Base-by-base conservation (phyloP, 441 rosid species). In the Arabidopsis lyrata region DNA sequence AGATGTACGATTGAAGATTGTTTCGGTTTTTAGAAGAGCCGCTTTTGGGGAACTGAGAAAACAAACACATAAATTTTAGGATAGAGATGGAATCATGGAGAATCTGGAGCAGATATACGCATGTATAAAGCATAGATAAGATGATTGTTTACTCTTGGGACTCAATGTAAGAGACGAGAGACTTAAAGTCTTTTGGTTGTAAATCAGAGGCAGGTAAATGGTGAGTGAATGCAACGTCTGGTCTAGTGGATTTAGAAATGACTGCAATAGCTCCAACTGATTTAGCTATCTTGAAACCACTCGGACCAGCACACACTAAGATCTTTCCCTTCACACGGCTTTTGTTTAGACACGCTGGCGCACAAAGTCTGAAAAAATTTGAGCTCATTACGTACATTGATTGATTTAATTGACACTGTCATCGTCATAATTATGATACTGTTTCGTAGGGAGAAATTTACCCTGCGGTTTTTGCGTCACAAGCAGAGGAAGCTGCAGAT, bases 171-270 rank as follows among this genome's bases (percentile, higher is more conserved):
- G 68, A 60, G 57, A 75, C 24, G 14, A 75, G 49, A 67, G 35
- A 67, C 4, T 67, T 15, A 42, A 41, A 67, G 78, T 67, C 73
- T 0, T 50, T 31, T 8, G 36, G 9, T 6, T 8, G 10, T 39
- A 83, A 41, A 18, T 22, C 75, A 1, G 77, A 67, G 14, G 68
- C 63, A 8, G 88, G 85, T 5, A 76, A n/a, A 48, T 75, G 41
- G 53, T 29, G 63, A 11, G 50, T 24, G 14, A 2, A 11, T 0
- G 82, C 53, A 0, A 52, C 62, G 2, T 44, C 59, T 34, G 38
- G 5, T 5, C 0, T 3, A 29, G 10, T 6, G 32, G 13, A 8
- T 24, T 8, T 34, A 10, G 12, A n/a, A 32, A 85, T 75, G 32
- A 69, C 1, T 53, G 73, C 86, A 10, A 22, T 49, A 20, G 80